Evolutionary conservation across 257 asterid species (phyloP).

Genomic region (Penstemon davidsonii): DNA sequence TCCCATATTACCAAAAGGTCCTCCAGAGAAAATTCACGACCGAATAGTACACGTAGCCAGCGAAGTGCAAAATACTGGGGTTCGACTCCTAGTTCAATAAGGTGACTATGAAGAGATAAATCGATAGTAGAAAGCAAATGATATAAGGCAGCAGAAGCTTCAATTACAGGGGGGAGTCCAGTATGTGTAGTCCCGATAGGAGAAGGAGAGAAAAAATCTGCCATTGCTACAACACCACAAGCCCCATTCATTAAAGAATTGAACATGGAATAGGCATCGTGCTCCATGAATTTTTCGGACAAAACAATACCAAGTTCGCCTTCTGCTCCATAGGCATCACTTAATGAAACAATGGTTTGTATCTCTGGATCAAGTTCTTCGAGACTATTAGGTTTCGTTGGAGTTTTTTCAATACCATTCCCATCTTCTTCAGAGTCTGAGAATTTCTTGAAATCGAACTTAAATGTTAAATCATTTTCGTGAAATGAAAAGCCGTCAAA

Average conservation of each 20-base stretch:
- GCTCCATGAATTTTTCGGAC: conserved; percentile 88
- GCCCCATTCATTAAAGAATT: conserved; percentile 83
- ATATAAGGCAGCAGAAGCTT: conserved; percentile 75
- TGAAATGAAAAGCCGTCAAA: conserved; percentile 80
- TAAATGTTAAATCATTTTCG: conserved; percentile 66
- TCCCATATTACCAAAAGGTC: conserved; percentile 82
- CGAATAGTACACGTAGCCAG: conserved; percentile 88
- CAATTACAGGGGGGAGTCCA: conserved; percentile 78
- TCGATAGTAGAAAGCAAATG: conserved; percentile 82
- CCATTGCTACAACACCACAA: conserved; percentile 78
- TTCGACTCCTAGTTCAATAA: conserved; percentile 88
- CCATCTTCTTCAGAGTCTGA: conserved; percentile 50
- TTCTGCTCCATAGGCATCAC: conserved; percentile 93
- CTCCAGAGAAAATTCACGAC: conserved; percentile 85
- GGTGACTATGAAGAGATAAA: conserved; percentile 80
- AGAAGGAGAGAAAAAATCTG: conserved; percentile 70
- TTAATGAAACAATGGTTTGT: conserved; percentile 60
- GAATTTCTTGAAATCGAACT: conserved; percentile 75
- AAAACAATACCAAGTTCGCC: conserved; percentile 88
- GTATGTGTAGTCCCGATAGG: conserved; percentile 48
- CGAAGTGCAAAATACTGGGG: conserved; percentile 90
- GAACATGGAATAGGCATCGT: conserved; percentile 88
- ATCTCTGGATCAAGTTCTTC: conserved; percentile 66
- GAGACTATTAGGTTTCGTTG: conserved; percentile 39
- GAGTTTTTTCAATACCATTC: conserved; percentile 37